Percentiles rank a stretch among this genome's conserved stretches.
Evolutionary conservation across 805 yeast genomes (phyloP).

Genomic region (Saccharomycopsis microspora): DNA sequence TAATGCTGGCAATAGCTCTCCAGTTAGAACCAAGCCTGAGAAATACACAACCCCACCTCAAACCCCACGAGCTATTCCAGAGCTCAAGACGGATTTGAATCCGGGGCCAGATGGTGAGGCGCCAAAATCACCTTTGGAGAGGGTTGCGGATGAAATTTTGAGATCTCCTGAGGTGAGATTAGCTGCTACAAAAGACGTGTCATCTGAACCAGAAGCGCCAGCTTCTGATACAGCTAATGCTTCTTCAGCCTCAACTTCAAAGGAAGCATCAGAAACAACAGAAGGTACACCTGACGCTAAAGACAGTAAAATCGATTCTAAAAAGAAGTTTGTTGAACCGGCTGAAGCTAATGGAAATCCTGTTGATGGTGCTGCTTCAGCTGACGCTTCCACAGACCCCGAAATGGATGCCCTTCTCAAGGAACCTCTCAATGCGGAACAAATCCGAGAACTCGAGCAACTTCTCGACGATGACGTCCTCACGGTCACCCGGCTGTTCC

Average conservation of each 20-base stretch:
- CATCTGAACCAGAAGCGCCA: not conserved
- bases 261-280: not conserved
- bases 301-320: constrained; percentile 6
- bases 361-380: not conserved
- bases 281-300: not conserved
- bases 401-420: constrained; percentile 10
- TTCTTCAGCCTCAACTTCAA: not conserved
- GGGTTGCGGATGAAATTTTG: constrained; percentile 8
- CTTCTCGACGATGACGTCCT: constrained; percentile 13
- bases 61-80: not conserved
- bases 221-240: not conserved
- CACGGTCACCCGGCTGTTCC: constrained; percentile 5
- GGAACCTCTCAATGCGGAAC: constrained; percentile 9
- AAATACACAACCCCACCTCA: no score
- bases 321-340: constrained; percentile 10
- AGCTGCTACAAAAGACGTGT: not conserved
- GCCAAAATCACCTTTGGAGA: constrained; percentile 12
- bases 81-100: not conserved
- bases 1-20: not conserved
- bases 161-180: no score
- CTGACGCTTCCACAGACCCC: constrained; percentile 2
- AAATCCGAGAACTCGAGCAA: constrained; percentile 15
- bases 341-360: constrained; percentile 5
- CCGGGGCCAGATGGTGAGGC: not conserved
- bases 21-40: no score